Evolutionary conservation across 495 filamentous ascomycete genomes (phyloP), one percentile per base, ranked within the genome.

Genomic region (Amniculicola lignicola): DNA sequence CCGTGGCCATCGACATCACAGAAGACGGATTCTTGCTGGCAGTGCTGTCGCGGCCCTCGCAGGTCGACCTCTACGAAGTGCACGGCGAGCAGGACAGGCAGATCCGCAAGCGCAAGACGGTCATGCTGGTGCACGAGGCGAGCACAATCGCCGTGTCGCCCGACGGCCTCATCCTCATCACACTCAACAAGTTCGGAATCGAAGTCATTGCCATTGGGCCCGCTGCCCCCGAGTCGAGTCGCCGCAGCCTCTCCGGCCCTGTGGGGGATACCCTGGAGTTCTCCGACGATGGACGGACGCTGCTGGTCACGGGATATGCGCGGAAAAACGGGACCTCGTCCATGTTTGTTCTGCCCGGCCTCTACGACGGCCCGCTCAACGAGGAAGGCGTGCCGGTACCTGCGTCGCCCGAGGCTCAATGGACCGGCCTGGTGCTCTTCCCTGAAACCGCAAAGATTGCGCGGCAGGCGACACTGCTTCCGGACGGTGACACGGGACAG

Each of bases 181-280:
- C 89, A n/a, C 89, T 88, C 10, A 95, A 88, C 72, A 82, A 88
- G 61, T 86, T 87, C 25, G 87, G 86, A 12, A 90, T 96, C 54
- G 90, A 95, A 63, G 87, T 96, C 0, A 82, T 90, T 40, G 85
- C 89, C 4, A 69, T 95, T 16, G 82, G 79, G 29, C 74, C 82
- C 9, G 77, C 74, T 29, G 82, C 80, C 7, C 59, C 84, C 15
- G 74, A 80, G 16, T 86, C 84, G 3, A 82, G 90, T 54, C 74
- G 87, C 54, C 78, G 90, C 61, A 82, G 87, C 1, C 87, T 95
- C 36, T 90, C 91, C 57, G 94, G 89, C 62, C 82, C 85, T 59
- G 78, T 79, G 2, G 85, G 91, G 1, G 89, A 95, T 70, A 75
- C 82, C 1, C 71, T 96, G 25, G 77, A 83, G 3, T 96, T 96